Evolutionary conservation across 2,329 filamentous ascomycete species (phyloP).

Genomic region (Fusarium tjaetaba): DNA sequence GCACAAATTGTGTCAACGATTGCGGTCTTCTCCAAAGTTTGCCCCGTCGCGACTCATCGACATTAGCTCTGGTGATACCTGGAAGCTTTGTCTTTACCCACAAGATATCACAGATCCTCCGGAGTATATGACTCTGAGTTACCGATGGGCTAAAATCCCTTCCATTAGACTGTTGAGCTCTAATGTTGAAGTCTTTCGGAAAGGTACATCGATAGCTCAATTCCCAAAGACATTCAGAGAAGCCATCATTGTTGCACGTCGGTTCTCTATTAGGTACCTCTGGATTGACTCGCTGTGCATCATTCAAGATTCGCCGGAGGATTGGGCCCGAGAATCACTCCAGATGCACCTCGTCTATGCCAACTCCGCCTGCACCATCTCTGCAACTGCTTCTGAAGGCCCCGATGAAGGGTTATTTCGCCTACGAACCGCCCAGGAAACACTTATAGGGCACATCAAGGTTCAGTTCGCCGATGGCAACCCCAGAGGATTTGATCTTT

Average conservation of each 20-base stretch:
- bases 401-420: background rate
- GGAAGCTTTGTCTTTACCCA: background rate
- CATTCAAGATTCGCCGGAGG: background rate
- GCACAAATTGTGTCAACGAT: background rate
- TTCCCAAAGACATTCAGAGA: background rate
- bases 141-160: background rate
- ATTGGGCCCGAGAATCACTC: background rate
- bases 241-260: background rate
- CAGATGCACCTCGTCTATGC: background rate
- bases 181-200: background rate
- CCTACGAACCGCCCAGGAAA: fast-evolving
- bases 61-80: background rate
- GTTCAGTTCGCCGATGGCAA: background rate
- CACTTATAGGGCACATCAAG: background rate
- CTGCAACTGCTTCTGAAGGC: background rate
- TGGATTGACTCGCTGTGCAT: background rate
- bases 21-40: background rate
- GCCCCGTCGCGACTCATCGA: background rate
- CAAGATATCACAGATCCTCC: background rate
- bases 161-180: background rate
- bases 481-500: background rate
- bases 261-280: background rate
- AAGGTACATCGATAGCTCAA: background rate
- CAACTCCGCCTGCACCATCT: background rate
- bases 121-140: background rate